phyloP scores from a whole-genome alignment of 257 asterid species.

The Solanum etuberosum region DNA sequence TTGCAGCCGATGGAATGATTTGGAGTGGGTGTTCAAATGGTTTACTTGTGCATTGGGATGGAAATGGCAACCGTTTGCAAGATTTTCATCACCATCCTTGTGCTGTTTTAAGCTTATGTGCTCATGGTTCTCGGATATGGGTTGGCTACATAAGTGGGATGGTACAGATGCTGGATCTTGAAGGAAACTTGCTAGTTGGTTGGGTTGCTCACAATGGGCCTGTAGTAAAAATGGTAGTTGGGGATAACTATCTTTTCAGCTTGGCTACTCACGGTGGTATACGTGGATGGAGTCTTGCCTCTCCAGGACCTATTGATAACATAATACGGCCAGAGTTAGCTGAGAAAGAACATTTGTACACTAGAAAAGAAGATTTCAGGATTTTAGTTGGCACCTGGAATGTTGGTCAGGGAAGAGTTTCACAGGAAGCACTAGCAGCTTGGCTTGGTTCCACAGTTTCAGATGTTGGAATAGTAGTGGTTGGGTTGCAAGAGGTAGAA shows the following conservation, averaged over 20 bases:
- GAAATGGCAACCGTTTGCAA: constrained; percentile 71
- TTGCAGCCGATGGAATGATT: constrained; percentile 66
- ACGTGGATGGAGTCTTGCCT: constrained; percentile 84
- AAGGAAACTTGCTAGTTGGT: constrained; percentile 56
- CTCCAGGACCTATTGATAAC: constrained; percentile 75
- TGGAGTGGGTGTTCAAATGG: constrained; percentile 92
- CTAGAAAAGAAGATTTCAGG: constrained; percentile 39
- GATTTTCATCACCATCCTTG: constrained; percentile 75
- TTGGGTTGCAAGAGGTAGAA: constrained; percentile 93
- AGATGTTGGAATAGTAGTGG: constrained; percentile 78
- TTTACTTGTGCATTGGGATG: constrained; percentile 82
- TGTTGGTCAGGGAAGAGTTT: constrained; percentile 93
- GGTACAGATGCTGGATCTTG: constrained; percentile 69
- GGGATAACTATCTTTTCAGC: constrained; percentile 54
- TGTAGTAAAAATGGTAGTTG: constrained; percentile 49
- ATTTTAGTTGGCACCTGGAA: constrained; percentile 88
- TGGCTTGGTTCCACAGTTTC: constrained; percentile 76
- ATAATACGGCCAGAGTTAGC: constrained; percentile 52
- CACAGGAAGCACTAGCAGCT: constrained; percentile 71
- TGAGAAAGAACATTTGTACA: constrained; percentile 42
- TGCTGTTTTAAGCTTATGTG: constrained; percentile 58
- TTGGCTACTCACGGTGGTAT: constrained; percentile 94
- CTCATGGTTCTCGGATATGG: constrained; percentile 71
- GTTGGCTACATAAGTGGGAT: constrained; percentile 76
- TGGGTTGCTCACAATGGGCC: constrained; percentile 94